Evolutionary conservation across 768 basidiomycete species (phyloP).

Genomic region (Tulasnella sp.): DNA sequence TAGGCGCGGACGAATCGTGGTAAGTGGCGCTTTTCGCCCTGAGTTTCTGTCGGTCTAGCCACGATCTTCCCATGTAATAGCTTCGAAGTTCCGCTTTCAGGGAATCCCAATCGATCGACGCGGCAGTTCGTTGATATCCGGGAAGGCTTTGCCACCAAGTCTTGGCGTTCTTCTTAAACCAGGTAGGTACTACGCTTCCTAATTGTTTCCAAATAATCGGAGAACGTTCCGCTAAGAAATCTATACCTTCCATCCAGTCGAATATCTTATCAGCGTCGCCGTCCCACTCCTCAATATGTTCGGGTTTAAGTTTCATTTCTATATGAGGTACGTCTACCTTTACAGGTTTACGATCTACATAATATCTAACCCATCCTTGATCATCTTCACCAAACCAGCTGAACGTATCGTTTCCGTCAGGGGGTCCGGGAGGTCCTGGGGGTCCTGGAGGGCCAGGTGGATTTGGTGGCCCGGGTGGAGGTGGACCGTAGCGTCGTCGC

Average conservation of each 20-base stretch:
- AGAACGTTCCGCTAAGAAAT: slow-evolving; percentile 33
- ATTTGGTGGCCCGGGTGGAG: neutral
- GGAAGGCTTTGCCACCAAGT: slow-evolving; percentile 37
- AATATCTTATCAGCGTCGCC: slow-evolving; percentile 35
- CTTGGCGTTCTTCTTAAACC: slow-evolving; percentile 32
- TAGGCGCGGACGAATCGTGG: slow-evolving; percentile 32
- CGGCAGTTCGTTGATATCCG: neutral
- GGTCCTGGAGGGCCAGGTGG: neutral
- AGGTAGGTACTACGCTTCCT: slow-evolving; percentile 36
- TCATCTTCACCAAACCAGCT: slow-evolving; percentile 4
- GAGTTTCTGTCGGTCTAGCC: slow-evolving; percentile 35
- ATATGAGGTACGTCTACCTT: slow-evolving; percentile 33
- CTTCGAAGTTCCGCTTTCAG: slow-evolving; percentile 33
- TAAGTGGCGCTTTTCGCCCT: slow-evolving; percentile 35
- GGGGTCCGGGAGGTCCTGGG: too few species aligned
- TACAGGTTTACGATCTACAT: neutral
- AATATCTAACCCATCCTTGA: neutral
- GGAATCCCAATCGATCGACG: slow-evolving; percentile 36
- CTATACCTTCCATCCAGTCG: slow-evolving; percentile 36
- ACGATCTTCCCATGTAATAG: slow-evolving; percentile 39
- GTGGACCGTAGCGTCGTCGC: too few species aligned
- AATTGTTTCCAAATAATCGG: slow-evolving; percentile 33
- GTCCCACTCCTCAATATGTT: slow-evolving; percentile 38
- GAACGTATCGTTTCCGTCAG: neutral
- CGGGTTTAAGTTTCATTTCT: slow-evolving; percentile 36